Conservation (phyloP, 345 rosid species). For the Salix arbutifolia region DNA sequence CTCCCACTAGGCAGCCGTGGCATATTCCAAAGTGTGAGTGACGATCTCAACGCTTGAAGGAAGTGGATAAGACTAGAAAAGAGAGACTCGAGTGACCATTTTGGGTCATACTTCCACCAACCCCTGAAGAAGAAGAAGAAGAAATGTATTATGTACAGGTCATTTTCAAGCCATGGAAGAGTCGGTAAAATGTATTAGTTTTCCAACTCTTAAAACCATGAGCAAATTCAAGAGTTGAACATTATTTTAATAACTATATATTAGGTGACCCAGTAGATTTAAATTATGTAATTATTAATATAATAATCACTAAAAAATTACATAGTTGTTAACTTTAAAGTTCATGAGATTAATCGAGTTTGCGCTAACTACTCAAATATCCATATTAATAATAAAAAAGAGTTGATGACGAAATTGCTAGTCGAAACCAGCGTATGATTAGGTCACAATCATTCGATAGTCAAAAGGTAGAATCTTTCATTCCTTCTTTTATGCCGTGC, state of each 20-base stretch:
- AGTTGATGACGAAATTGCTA: too few species aligned
- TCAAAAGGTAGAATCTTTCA: neutral
- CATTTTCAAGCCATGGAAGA: neutral
- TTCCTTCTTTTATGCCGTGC: neutral
- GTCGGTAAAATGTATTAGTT: too few species aligned
- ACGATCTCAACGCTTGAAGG: neutral
- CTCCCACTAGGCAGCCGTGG: neutral
- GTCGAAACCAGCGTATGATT: neutral
- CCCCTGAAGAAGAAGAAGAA: neutral
- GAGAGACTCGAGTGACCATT: conserved; percentile 5
- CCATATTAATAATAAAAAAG: too few species aligned
- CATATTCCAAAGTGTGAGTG: neutral
- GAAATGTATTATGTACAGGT: neutral
- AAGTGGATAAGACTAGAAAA: conserved; percentile 10
- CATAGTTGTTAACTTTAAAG: rapidly evolving
- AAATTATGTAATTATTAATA: too few species aligned
- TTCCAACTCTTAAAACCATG: too few species aligned
- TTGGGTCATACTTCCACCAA: conserved; percentile 20
- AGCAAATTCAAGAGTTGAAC: too few species aligned
- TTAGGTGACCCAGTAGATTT: too few species aligned
- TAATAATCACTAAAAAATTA: too few species aligned
- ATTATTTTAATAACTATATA: too few species aligned
- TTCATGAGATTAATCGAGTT: too few species aligned
- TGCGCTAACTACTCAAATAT: rapidly evolving
- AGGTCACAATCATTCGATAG: neutral